Base-by-base conservation (phyloP, 176 grass and related monocot genomes). In the Carex parvula region DNA sequence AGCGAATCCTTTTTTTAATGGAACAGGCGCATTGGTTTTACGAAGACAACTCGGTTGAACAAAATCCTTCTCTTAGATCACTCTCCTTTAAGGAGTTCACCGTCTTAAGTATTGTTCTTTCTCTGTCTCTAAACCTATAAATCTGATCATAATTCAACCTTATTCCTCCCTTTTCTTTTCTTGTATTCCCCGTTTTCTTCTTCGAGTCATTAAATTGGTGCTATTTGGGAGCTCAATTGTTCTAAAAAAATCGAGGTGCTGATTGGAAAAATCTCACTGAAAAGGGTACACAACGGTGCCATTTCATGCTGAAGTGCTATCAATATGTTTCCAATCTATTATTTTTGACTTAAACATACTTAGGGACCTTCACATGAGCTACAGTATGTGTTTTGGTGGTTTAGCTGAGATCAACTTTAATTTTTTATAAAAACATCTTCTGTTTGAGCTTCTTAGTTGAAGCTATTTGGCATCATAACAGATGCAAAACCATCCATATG, bases 1-100 rank as follows among this genome's bases (percentile, higher is more conserved):
- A 98, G 91, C 89, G 93, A 86, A 98, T 98, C 82, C 89, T 98
- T 63, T 98, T 98, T 82, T 86, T 98, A 63, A 87, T 98, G 76
- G 96, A 98, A 89, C 89, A 93, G 86, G 93, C 93, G 14, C 96
- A 99, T 87, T 98, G 96, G 96, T 99, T 99, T 84, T 99, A 99
- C 54, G 93, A 95, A 84, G 96, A 99, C 78, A 99, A 99, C 83
- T 93, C 96, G 1, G 96, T 93, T 10, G 93, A 99, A 84, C 88
- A 95, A 85, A 93, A 95, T 83, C 91, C 92, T 35, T 87, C 85
- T 72, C 88, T 98, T 82, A 98, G 94, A 85, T 95, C 96, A 80
- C 91, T 98, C 81, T 95, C 96, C 74, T 98, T 95, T 88, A 98
- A 87, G 75, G 96, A 98, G 69, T 98, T 98, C 89, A 95, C 93